Evolutionary conservation across 1,284 basidiomycete genomes (phyloP).

Genomic region (Heterobasidion irregulare): DNA sequence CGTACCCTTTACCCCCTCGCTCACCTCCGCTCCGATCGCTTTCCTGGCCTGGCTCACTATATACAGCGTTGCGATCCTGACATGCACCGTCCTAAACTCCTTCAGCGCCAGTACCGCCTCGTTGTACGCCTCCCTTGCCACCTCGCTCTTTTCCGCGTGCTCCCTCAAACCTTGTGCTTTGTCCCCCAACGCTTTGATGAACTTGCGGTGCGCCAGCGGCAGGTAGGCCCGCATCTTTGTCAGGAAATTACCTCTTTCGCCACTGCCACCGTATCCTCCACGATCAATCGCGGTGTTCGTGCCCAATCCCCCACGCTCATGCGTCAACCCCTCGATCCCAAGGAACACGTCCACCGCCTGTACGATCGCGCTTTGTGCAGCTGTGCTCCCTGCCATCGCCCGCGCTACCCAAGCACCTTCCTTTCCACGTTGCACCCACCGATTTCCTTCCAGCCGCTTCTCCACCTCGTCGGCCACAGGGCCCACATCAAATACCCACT

Average conservation of each 20-base stretch:
- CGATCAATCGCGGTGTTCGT: constrained; percentile 1
- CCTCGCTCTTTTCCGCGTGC: constrained; percentile 9
- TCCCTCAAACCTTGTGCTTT: constrained; percentile 23
- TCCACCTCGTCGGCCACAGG: background rate
- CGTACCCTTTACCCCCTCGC: constrained; percentile 3
- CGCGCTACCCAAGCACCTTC: background rate
- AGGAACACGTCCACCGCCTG: constrained; percentile 11
- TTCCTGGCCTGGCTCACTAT: constrained; percentile 29
- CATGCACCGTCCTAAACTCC: constrained; percentile 42
- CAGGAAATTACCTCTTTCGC: constrained; percentile 27
- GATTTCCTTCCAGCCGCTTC: background rate
- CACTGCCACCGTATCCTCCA: background rate
- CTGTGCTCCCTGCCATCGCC: constrained; percentile 7
- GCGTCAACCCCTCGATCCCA: constrained; percentile 7
- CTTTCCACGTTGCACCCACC: constrained; percentile 1
- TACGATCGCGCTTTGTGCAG: constrained; percentile 10
- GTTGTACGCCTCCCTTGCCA: constrained; percentile 33
- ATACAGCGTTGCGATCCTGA: constrained; percentile 42
- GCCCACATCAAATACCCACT: constrained; percentile 1
- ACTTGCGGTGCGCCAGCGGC: constrained; percentile 45
- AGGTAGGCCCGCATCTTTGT: constrained; percentile 43
- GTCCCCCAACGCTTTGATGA: constrained; percentile 38
- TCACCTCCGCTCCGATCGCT: background rate
- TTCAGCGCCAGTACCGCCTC: constrained; percentile 35
- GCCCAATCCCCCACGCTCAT: constrained; percentile 12